Conservation (phyloP, 331 rosid genomes). For the Quercus phellos region DNA sequence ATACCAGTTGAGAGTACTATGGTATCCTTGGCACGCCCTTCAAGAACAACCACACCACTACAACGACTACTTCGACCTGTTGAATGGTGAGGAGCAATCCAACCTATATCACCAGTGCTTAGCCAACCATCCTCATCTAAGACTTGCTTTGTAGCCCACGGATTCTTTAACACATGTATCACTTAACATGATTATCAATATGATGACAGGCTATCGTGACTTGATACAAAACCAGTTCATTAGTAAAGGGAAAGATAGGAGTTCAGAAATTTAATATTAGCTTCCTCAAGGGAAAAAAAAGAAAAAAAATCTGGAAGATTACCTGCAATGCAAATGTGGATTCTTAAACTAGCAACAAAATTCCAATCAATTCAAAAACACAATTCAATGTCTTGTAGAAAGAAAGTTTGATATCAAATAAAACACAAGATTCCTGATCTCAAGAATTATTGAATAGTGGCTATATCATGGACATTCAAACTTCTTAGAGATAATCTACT, state of each 20-base stretch:
- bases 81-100: constrained; percentile 82
- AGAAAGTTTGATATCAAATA: background rate
- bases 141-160: constrained; percentile 61
- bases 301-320: background rate
- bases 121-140: constrained; percentile 80
- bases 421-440: background rate
- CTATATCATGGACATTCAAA: background rate
- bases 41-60: constrained; percentile 72
- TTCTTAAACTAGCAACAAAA: background rate
- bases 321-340: background rate
- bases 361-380: background rate
- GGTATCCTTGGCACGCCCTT: constrained; percentile 94
- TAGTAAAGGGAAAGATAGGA: background rate
- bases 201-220: constrained; percentile 23
- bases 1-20: constrained; percentile 92
- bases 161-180: constrained; percentile 46
- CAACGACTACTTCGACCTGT: constrained; percentile 63
- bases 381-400: background rate
- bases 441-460: background rate
- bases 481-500: background rate
- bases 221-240: constrained; percentile 7
- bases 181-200: constrained; percentile 14
- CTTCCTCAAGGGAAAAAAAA: background rate
- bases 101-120: constrained; percentile 86
- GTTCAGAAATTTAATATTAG: background rate